Percentiles rank a stretch among this genome's conserved stretches.
Evolutionary conservation across 768 basidiomycete species (phyloP).

Genomic region (Calocera viscosa): DNA sequence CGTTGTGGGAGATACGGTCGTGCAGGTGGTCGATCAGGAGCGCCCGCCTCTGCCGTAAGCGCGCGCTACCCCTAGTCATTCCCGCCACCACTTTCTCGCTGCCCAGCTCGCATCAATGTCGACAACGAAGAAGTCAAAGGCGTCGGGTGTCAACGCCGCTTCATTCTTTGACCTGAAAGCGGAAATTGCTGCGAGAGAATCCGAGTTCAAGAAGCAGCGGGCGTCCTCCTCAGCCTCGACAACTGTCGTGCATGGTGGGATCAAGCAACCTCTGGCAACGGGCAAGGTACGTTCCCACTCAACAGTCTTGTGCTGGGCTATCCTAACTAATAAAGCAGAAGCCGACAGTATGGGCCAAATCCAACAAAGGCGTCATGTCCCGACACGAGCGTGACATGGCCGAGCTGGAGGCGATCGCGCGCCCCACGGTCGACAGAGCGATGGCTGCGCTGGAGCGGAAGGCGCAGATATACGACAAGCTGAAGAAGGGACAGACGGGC

Average conservation of each 20-base stretch:
- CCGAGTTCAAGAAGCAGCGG: constrained; percentile 53
- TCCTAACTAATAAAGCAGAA: constrained; percentile 36
- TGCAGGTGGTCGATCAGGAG: not conserved
- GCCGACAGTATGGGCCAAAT: constrained; percentile 60
- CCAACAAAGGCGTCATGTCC: constrained; percentile 58
- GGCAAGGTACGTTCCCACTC: constrained; percentile 45
- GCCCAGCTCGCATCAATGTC: not conserved
- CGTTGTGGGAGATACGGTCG: not conserved
- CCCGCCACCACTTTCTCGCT: not conserved
- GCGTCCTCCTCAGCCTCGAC: constrained; percentile 38
- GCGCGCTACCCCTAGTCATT: not conserved
- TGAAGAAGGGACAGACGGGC: constrained; percentile 63
- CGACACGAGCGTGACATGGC: constrained; percentile 50
- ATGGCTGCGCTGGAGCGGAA: constrained; percentile 63
- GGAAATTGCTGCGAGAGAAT: constrained; percentile 39
- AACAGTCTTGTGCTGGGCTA: not conserved
- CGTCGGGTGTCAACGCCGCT: constrained; percentile 7
- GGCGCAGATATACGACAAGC: constrained; percentile 65
- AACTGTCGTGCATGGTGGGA: constrained; percentile 47
- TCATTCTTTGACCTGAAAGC: constrained; percentile 77
- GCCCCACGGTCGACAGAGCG: constrained; percentile 58
- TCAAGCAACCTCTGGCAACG: constrained; percentile 36
- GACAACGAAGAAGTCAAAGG: constrained; percentile 3
- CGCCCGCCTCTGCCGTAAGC: not conserved
- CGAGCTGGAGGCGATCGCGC: constrained; percentile 56